Evolutionary conservation across 805 yeast genomes (phyloP), one percentile per base, ranked within the genome.

Genomic region (Hanseniaspora valbyensis): DNA sequence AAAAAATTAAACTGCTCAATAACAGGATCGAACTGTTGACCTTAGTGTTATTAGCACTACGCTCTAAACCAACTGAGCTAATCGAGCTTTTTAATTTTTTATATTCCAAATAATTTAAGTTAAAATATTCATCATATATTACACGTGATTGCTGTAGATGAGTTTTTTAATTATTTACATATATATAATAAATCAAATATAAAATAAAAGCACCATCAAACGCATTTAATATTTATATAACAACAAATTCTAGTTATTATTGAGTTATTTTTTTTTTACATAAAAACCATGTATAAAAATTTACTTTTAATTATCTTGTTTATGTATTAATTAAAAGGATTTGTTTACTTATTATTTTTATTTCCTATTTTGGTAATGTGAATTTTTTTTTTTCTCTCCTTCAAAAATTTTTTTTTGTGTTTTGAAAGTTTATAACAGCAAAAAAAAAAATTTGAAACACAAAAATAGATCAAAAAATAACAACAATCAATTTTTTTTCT

Each of bases 21-120:
- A 46, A 46, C 50, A 46, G 50, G 50, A 46, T 46, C 50, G 50
- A 46, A 46, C 50, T 46, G 50, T 46, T 46, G 50, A 46, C 50
- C 50, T 46, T 46, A 46, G 50, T 46, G 50, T 46, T 46, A 46
- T 46, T 46, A 46, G 50, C 50, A 46, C 50, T 46, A 46, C 50
- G 50, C 50, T 46, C 50, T 46, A 46, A 46, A 46, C 50, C 50
- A 46, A 46, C 50, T 46, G 50, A 46, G 50, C 50, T 46, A 46
- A 46, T 46, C 50, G 50, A 46, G 50, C 50, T 39, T 39, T n/a
- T 25, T 39, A 30, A 22, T n/a, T 16, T 32, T 36, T 44, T 29
- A n/a, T n/a, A n/a, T n/a, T n/a, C n/a, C n/a, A n/a, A n/a, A n/a
- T n/a, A n/a, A n/a, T n/a, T n/a, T n/a, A n/a, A n/a, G n/a, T n/a